Evolutionary conservation across 257 asterid species (phyloP).

Genomic region (Haberlea rhodopensis): DNA sequence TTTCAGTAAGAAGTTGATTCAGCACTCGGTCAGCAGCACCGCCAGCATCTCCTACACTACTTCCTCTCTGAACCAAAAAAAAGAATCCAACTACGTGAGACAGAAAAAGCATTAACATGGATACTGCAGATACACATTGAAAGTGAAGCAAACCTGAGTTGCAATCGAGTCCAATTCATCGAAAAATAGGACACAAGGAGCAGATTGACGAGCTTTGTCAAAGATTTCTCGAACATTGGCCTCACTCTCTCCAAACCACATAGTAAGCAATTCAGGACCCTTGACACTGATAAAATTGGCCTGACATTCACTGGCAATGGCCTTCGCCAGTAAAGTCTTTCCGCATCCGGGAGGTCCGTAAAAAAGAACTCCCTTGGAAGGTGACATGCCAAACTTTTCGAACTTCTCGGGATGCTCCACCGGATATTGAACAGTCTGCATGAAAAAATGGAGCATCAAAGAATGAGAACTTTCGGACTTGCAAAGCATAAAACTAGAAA

Average conservation of each 20-base stretch:
- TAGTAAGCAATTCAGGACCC: slow-evolving; percentile 67
- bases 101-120: no score
- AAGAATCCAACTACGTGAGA: no score
- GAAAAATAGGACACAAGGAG: slow-evolving; percentile 63
- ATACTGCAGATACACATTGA: no score
- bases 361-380: slow-evolving; percentile 66
- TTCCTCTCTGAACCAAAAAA: no score
- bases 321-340: slow-evolving; percentile 66
- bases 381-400: slow-evolving; percentile 69
- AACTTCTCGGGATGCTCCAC: slow-evolving; percentile 70
- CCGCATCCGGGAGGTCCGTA: slow-evolving; percentile 76
- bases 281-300: slow-evolving; percentile 63
- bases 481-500: no score
- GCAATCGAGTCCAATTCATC: slow-evolving; percentile 64
- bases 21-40: no score
- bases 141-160: slow-evolving; percentile 60
- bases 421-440: slow-evolving; percentile 72
- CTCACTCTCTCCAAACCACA: slow-evolving; percentile 78
- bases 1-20: no score
- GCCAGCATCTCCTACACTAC: no score
- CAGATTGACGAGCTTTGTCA: slow-evolving; percentile 62
- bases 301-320: slow-evolving; percentile 68
- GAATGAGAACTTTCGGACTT: no score
- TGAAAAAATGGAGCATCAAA: no score
- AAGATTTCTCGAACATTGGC: slow-evolving; percentile 69